A percentile compares a stretch with the other conserved stretches of the same genome.
Conservation (phyloP, 2,329 filamentous ascomycete species). For the Trichoderma cornu-damae region DNA sequence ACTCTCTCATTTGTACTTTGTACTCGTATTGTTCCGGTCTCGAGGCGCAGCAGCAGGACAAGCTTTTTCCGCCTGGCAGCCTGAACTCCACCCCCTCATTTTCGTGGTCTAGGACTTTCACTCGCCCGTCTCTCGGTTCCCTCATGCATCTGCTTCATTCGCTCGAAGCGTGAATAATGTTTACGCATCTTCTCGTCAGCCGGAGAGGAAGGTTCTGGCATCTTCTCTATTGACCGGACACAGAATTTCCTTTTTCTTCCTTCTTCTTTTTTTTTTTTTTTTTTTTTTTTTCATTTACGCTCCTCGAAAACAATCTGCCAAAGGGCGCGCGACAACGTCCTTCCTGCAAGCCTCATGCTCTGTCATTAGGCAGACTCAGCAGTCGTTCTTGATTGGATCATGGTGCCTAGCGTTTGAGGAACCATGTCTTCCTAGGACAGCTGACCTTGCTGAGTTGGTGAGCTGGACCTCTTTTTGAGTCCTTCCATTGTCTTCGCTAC, state of each 20-base stretch:
- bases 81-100: conserved; percentile 10
- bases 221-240: background rate
- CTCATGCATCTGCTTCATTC: background rate
- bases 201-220: background rate
- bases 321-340: background rate
- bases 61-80: background rate
- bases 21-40: too few species aligned
- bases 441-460: conserved; percentile 5
- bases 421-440: conserved; percentile 10
- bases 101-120: conserved; percentile 7
- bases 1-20: too few species aligned
- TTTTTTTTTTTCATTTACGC: too few species aligned
- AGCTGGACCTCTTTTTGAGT: background rate
- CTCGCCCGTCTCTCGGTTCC: background rate
- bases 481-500: conserved; percentile 4
- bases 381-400: conserved; percentile 8
- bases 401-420: conserved; percentile 14
- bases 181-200: background rate
- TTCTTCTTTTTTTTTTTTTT: background rate
- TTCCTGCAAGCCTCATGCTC: background rate
- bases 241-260: background rate
- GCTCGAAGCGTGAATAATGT: background rate
- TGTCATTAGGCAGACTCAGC: conserved; percentile 15
- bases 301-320: background rate
- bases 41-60: conserved; percentile 5